Conservation (phyloP, 1,139 yeast species). For the Insectozyma bohioensis region DNA sequence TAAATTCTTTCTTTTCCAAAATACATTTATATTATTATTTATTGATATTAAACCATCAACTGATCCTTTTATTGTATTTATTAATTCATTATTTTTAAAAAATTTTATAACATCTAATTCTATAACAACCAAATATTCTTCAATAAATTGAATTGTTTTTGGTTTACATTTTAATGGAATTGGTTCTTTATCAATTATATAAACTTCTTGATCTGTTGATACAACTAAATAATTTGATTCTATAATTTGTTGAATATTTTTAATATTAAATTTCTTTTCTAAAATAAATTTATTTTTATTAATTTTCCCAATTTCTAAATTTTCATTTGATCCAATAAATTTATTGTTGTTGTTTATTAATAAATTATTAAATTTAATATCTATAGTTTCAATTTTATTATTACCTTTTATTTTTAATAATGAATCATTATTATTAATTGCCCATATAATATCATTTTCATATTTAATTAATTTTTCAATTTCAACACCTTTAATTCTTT, state of each 20-base stretch:
- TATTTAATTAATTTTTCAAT: conserved; percentile 6
- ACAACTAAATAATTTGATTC: conserved; percentile 1
- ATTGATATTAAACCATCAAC: conserved; percentile 7
- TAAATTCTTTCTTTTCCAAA: conserved; percentile 8
- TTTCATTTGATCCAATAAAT: conserved; percentile 1
- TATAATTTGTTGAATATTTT: background rate
- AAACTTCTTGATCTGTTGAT: background rate
- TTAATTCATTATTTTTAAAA: background rate
- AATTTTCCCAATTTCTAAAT: background rate
- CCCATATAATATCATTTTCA: conserved; percentile 11
- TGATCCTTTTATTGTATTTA: background rate
- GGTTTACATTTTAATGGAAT: background rate
- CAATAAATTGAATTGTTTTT: conserved; percentile 1
- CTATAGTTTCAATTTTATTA: background rate
- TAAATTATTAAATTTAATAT: too few relatives aligned
- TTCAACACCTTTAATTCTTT: conserved; percentile 26
- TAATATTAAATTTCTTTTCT: conserved; percentile 1
- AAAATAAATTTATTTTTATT: background rate
- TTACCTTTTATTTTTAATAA: background rate
- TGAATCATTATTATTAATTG: background rate
- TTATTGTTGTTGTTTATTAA: too few relatives aligned
- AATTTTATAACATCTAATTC: conserved; percentile 1
- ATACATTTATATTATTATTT: conserved; percentile 4
- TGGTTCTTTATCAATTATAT: background rate
- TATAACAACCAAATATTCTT: conserved; percentile 2